Conservation (phyloP, 169 alveolate species). For the Plasmodium relictum region DNA sequence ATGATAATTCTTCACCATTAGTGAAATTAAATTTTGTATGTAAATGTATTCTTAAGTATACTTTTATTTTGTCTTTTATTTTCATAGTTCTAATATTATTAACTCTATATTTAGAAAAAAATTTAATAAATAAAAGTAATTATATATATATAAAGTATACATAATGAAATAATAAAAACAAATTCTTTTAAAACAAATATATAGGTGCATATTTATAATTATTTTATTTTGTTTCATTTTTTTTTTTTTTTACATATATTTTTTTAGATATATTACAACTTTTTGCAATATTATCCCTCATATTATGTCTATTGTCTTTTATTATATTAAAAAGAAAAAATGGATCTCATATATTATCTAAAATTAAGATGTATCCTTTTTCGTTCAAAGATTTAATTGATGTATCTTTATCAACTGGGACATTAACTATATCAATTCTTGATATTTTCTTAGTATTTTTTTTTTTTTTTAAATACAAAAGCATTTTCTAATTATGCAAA, state of each 20-base stretch:
- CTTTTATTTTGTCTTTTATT: conserved; percentile 23
- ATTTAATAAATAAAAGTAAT: conserved; percentile 35
- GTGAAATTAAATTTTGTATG: conserved; percentile 24
- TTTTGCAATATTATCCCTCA: conserved; percentile 22
- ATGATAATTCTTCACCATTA: conserved; percentile 44
- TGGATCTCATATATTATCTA: conserved; percentile 50
- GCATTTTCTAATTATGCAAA: background rate
- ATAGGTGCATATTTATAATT: background rate
- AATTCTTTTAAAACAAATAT: background rate
- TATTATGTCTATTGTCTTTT: conserved; percentile 28
- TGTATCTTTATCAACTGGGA: conserved; percentile 45
- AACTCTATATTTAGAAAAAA: conserved; percentile 10
- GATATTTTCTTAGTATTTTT: conserved; percentile 37
- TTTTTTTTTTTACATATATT: too few relatives aligned
- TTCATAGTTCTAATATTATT: conserved; percentile 1
- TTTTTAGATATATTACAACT: conserved; percentile 19
- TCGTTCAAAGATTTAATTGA: conserved; percentile 64
- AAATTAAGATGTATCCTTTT: conserved; percentile 66
- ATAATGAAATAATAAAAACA: too few relatives aligned
- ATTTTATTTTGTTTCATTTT: too few relatives aligned
- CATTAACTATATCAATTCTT: conserved; percentile 55
- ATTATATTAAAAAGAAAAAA: conserved; percentile 46
- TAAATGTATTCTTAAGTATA: conserved; percentile 29
- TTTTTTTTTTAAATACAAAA: background rate
- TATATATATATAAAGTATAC: background rate